Evolutionary conservation across 1,284 basidiomycete genomes (phyloP), one percentile per base, ranked within the genome.

Genomic region (Rhodotorula sp.): DNA sequence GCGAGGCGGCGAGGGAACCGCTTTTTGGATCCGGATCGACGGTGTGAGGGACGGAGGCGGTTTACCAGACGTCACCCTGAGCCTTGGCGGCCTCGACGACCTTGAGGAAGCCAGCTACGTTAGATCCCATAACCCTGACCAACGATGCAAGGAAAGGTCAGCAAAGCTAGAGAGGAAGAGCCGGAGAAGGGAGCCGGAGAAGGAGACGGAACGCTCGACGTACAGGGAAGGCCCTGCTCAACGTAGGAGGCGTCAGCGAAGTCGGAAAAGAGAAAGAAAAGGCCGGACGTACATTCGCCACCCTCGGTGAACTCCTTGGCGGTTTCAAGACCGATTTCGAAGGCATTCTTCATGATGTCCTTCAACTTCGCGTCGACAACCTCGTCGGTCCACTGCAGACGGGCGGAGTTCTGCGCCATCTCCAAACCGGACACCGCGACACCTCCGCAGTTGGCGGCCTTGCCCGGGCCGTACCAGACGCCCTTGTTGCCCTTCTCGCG

Each of bases 51-150:
- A 8, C 4, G 29, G 2, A 52, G 34, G 19, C 13, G 46, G 32
- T 62, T 55, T n/a, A 64, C 64, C 64, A 65, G 56, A 64, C 62
- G 64, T 65, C 64, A 30, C 64, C 64, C 39, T 65, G 64, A 8
- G 64, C 64, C 57, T 56, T 54, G 86, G 89, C 89, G 64, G 88
- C 89, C 74, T 86, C 78, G 66, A 81, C 82, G 58, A 83, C 82
- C 81, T 88, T 88, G 81, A 87, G 84, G 82, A 90, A 90, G 13
- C 88, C 89, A 69, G 88, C 88, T 64, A 90, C 87, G 82, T 91
- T 91, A 76, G 89, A 88, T 60, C 89, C 89, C 47, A 83, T 81
- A 54, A 90, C 84, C 36, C 36, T 36, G 36, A n/a, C n/a, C n/a
- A n/a, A n/a, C n/a, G n/a, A n/a, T 36, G 36, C 13, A 13, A 6